Evolutionary conservation across 2,329 filamentous ascomycete species (phyloP), one percentile per base, ranked within the genome.

Genomic region (Nemania abortiva): DNA sequence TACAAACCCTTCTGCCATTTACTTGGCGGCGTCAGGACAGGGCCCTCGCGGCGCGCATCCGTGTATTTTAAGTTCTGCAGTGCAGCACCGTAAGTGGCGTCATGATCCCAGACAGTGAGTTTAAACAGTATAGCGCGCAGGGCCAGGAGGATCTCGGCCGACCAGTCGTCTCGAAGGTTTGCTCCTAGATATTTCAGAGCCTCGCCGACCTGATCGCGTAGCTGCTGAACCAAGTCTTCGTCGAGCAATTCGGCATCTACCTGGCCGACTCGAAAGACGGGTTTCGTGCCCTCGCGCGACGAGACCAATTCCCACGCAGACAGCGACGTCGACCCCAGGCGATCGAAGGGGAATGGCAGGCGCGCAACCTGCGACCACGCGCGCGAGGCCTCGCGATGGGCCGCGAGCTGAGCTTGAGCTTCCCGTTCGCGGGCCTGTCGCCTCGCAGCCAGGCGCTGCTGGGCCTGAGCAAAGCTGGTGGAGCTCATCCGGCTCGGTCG

Each of bases 181-280:
- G 87, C 81, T 73, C 91, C 91, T 55, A 95, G 92, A 79, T 97
- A 96, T 78, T 95, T 97, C 67, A 98, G 83, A 13, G 90, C 96
- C 73, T 98, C 94, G 73, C 90, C 91, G 37, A 96, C 93, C 81
- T 99, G 95, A 6, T 88, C 89, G 78, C 92, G 94, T 68, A 99
- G 84, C 72, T 98, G 86, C n/a, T 89, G 88, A 27, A 98, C 85
- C 54, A 99, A 86, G 82, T 98, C 96, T 78, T 97, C 94, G 80
- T 99, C 96, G 20, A 99, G 87, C 58, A 99, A 85, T 80, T 98
- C 96, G 45, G 96, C 94, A 80, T 99, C 96, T 52, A 98, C 93
- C 82, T 99, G 96, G 31, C 95, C 94, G 31, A 99, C 96, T 63
- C 96, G 91, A 79, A 97, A 98, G 11, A 93, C 91, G 5, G 96